phyloP scores from a whole-genome alignment of 23 red algal species.

The Pyropia yezoensis region DNA sequence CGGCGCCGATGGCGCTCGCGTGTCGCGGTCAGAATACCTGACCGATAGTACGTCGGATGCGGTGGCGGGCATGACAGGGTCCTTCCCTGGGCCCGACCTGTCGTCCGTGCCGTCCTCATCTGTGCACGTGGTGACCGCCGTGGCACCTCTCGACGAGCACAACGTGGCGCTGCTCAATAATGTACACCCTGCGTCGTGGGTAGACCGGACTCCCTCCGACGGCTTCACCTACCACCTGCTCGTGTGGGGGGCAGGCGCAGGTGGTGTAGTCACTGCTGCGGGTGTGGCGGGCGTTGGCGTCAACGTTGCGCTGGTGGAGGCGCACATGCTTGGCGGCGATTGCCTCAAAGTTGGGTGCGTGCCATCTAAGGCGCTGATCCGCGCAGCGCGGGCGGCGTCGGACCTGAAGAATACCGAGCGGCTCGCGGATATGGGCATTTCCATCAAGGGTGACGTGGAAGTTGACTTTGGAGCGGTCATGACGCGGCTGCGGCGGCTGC shows the following conservation, averaged over 20 bases:
- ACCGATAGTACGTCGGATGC: not conserved
- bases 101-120: conserved; percentile 5
- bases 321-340: conserved; percentile 63
- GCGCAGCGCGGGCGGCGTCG: conserved; percentile 46
- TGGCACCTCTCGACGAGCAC: conserved; percentile 49
- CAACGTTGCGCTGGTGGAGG: conserved; percentile 85
- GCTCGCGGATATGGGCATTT: conserved; percentile 30
- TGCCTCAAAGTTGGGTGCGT: conserved; percentile 97
- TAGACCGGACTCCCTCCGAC: conserved; percentile 15
- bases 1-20: conserved; percentile 12
- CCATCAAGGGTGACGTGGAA: conserved; percentile 25
- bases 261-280: conserved; percentile 47
- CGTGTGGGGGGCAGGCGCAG: conserved; percentile 54
- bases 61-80: conserved; percentile 8
- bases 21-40: conserved; percentile 44
- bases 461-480: conserved; percentile 71
- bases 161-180: conserved; percentile 49
- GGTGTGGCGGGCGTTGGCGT: conserved; percentile 60
- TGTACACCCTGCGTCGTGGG: conserved; percentile 63
- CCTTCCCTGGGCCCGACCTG: conserved; percentile 10
- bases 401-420: conserved; percentile 9
- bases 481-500: conserved; percentile 46
- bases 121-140: conserved; percentile 4
- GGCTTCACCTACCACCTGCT: conserved; percentile 37
- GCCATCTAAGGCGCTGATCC: conserved; percentile 74